Percentiles rank a stretch among this genome's conserved stretches.
Conservation (phyloP, 2,329 filamentous ascomycete genomes). For the Apiospora malaysiana region DNA sequence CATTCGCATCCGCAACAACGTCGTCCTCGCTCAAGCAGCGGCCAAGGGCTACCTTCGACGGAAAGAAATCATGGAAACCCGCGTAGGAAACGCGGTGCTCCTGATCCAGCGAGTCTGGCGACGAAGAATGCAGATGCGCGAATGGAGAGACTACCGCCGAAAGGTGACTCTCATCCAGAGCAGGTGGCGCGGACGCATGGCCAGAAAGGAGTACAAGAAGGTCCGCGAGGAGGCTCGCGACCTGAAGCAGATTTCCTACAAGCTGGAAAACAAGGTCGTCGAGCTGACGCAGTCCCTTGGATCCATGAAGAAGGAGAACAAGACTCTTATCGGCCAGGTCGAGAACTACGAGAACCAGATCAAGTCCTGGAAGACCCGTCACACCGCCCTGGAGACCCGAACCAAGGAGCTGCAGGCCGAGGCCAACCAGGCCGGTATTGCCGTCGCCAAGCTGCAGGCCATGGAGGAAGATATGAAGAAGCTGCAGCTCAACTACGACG, state of each 20-base stretch:
- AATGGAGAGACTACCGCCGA: conserved; percentile 87
- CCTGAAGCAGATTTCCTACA: conserved; percentile 99
- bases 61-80: conserved; percentile 91
- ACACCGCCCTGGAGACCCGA: conserved; percentile 86
- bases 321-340: conserved; percentile 82
- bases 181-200: conserved; percentile 85
- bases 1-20: conserved; percentile 76
- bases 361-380: conserved; percentile 92
- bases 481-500: conserved; percentile 86
- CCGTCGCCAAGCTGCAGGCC: conserved; percentile 83
- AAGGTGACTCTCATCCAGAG: conserved; percentile 92
- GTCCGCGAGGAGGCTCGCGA: conserved; percentile 95
- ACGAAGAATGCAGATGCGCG: conserved; percentile 75
- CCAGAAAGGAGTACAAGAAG: conserved; percentile 85
- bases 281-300: conserved; percentile 95
- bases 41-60: conserved; percentile 92
- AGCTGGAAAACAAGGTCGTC: conserved; percentile 99
- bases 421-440: conserved; percentile 96
- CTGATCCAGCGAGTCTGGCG: conserved; percentile 93
- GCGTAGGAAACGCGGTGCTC: conserved; percentile 87
- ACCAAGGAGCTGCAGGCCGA: conserved; percentile 95
- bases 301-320: conserved; percentile 93
- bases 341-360: conserved; percentile 96
- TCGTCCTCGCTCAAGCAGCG: conserved; percentile 86
- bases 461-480: conserved; percentile 97